Conservation (phyloP, 176 grass and related monocot species). For the Saccharum spontaneum region DNA sequence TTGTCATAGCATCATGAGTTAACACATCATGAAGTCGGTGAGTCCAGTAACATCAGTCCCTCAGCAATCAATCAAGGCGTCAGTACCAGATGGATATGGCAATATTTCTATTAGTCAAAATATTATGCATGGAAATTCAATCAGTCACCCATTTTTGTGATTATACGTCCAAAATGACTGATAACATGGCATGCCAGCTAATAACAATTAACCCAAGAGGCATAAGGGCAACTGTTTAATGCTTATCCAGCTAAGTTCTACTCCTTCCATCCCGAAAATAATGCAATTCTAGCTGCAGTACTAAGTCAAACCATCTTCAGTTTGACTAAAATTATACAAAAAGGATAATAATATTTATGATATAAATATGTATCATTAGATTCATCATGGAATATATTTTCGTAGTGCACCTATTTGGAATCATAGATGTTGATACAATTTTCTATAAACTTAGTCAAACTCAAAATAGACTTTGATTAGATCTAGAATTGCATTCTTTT, state of each 20-base stretch:
- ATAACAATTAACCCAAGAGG: constrained; percentile 2
- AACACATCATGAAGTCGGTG: not conserved
- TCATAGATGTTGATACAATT: not conserved
- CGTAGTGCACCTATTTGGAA: not conserved
- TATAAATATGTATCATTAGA: not conserved
- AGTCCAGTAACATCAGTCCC: not conserved
- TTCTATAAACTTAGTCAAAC: not conserved
- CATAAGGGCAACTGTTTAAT: not conserved
- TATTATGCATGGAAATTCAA: not conserved
- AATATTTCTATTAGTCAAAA: constrained; percentile 6
- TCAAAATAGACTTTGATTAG: not conserved
- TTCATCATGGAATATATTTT: not conserved
- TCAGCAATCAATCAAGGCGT: constrained; percentile 15
- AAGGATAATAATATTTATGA: not conserved
- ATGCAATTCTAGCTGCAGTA: not conserved
- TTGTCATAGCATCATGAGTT: not conserved
- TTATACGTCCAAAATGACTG: not conserved
- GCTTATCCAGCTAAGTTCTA: constrained; percentile 3
- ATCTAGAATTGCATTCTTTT: not conserved
- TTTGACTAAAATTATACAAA: not conserved
- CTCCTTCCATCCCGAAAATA: not conserved
- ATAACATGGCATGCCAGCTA: not conserved
- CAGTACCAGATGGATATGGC: not conserved
- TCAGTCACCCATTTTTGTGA: not conserved
- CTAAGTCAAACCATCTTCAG: not conserved